Evolutionary conservation across 176 grass and related monocot species (phyloP), one percentile per base, ranked within the genome.

Genomic region (Microstegium vimineum): DNA sequence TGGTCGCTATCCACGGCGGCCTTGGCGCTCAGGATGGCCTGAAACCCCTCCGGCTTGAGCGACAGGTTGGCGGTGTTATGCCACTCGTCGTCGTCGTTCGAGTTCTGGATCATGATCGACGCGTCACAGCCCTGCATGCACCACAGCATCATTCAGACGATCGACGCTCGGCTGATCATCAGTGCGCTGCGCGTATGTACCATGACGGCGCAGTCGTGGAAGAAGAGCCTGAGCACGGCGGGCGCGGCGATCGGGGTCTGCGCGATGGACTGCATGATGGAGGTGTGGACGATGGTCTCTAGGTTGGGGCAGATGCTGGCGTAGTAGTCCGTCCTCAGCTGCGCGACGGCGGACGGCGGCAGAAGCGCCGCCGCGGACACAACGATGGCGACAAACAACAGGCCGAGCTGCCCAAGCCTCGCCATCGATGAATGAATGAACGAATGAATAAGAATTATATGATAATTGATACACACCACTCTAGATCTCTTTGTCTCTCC

Each of bases 51-150:
- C 43, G 37, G 74, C 57, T 83, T 87, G 26, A 91, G 89, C 22
- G 89, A 82, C 40, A 49, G 70, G 68, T 91, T 86, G 28, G 70
- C 84, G 42, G 47, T 30, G 75, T 80, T 34, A 4, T 33, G 84
- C 84, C 89, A 76, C 79, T 91, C 84, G 75, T 91, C 89, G 20
- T 91, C 84, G 35, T 80, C 84, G 66, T 69, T 87, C 0, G 80
- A 86, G 51, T 83, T 74, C 18, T 87, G 51, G 73, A 87, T 83
- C 84, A 91, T 63, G 73, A 91, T 47, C 10, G 89, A 91, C 38
- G 89, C 89, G 79, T 91, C 89, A 37, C 89, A 91, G 52, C 89
- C 89, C 80, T 87, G 83, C 32, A 38, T n/a, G 26, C 7, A n/a
- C n/a, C n/a, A 37, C 36, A 37, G 36, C 36, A 37, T 37, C 36